Evolutionary conservation across 257 asterid species (phyloP), one percentile per base, ranked within the genome.

Genomic region (Salvia hispanica): DNA sequence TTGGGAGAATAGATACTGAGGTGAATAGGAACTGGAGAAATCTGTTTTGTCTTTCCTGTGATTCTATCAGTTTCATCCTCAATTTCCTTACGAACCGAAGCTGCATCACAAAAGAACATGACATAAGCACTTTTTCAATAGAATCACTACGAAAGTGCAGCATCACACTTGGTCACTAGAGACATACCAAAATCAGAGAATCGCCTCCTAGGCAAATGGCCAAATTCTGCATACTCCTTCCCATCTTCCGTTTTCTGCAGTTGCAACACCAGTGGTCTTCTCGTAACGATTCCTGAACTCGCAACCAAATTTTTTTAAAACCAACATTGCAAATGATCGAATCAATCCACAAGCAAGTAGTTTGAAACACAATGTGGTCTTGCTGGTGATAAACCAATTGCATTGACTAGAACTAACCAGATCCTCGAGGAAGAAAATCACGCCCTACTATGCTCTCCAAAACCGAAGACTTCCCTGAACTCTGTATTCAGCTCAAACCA

Each of bases 391-490:
- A 25, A 25, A 25, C 31, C 48, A 48, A 58, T 36, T 43, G 51
- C 69, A 54, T 36, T 36, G 67, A 54, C 28, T 56, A 28, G 69
- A 42, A 73, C 94, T 77, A 55, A 93, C 98, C 98, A 71, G 95
- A 93, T 77, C 98, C 97, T 78, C 97, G 86, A 13, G 98, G 97
- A 72, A 93, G 97, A 75, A 93, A 93, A 85, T 93, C 98, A 45
- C 97, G 80, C 9, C 98, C 97, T 6, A 93, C 98, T 15, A 93
- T 82, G 75, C 98, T 93, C 83, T 93, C 98, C 95, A 93, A 75
- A 56, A 93, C 96, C 2, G 98, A 93, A 2, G 98, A 93, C 83
- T 92, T 93, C 13, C 98, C 98, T 13, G 96, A 93, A 81, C 98
- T 93, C 98, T 93, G 88, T 47, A 74, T 45, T 66, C 75, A 67